A percentile compares a stretch with the other conserved stretches of the same genome.
These are phyloP conservation scores for Boletus sp. DNA, from an alignment of 768 basidiomycete species.

Conservation along the genomic window DNA sequence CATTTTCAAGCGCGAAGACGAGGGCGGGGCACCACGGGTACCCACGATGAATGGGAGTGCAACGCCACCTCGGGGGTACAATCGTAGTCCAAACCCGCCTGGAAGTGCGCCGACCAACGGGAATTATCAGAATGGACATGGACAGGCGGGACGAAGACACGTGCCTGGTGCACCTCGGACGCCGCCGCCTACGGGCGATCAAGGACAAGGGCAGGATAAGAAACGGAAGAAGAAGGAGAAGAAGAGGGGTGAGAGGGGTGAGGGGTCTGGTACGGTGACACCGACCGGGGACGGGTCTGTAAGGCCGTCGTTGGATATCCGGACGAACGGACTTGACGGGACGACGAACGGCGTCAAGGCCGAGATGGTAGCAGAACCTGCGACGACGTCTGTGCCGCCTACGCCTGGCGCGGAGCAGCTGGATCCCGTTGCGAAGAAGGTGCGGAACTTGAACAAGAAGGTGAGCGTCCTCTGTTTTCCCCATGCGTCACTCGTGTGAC, in stretches of 20 bases:
- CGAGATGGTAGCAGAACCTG: constrained; percentile 5
- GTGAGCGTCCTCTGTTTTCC: constrained; percentile 35
- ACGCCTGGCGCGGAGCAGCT: constrained; percentile 59
- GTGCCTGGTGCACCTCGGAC: constrained; percentile 70
- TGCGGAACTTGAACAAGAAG: constrained; percentile 94
- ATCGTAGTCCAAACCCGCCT: constrained; percentile 53
- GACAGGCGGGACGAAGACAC: constrained; percentile 32
- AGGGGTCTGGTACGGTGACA: constrained; percentile 29
- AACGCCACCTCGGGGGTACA: constrained; percentile 62
- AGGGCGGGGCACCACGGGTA: constrained; percentile 63
- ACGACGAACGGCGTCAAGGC: constrained; percentile 16
- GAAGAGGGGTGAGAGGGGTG: constrained; percentile 43
- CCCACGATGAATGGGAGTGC: constrained; percentile 47
- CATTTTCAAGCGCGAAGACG: constrained; percentile 90
- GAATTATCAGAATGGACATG: constrained; percentile 27
- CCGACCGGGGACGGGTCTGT: constrained; percentile 25
- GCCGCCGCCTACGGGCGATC: constrained; percentile 44
- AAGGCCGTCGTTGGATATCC: constrained; percentile 37
- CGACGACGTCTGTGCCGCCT: constrained; percentile 38
- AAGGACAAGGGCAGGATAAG: constrained; percentile 27
- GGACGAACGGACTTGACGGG: constrained; percentile 25
- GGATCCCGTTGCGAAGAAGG: constrained; percentile 87
- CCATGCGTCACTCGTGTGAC: background rate
- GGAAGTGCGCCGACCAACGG: constrained; percentile 43
- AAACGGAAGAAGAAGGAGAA: constrained; percentile 56